Percentiles rank a stretch among this genome's conserved stretches.
phyloP scores from a whole-genome alignment of 2,329 filamentous ascomycete species.

The Berkeleyomyces rouxiae region DNA sequence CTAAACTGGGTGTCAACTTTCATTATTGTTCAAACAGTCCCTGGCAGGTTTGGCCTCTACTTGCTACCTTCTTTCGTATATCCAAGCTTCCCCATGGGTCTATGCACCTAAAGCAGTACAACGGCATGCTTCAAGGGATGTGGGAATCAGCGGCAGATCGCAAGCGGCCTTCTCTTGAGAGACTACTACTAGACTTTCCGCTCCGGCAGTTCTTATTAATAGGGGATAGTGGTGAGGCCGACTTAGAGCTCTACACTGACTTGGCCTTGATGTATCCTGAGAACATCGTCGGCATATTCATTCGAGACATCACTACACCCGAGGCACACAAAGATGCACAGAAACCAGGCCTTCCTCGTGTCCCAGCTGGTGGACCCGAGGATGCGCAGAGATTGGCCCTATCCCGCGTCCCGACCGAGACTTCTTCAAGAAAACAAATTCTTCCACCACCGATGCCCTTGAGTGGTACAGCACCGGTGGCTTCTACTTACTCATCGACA shows the following conservation, averaged over 20 bases:
- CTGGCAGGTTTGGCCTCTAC: conserved; percentile 87
- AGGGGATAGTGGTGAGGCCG: conserved; percentile 90
- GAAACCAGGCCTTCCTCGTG: neutral
- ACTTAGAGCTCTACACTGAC: conserved; percentile 93
- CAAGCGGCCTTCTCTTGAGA: conserved; percentile 76
- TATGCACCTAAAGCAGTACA: conserved; percentile 90
- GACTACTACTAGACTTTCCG: conserved; percentile 77
- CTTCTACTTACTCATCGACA: neutral
- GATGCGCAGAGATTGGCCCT: conserved; percentile 14
- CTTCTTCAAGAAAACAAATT: neutral
- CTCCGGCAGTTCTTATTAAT: conserved; percentile 74
- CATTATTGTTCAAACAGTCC: conserved; percentile 99
- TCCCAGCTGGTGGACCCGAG: conserved; percentile 34
- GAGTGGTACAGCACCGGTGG: neutral
- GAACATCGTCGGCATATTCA: conserved; percentile 74
- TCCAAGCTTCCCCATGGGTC: conserved; percentile 74
- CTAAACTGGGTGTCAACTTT: conserved; percentile 65
- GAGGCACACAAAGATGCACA: conserved; percentile 26
- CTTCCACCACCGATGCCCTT: neutral
- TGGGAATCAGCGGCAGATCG: conserved; percentile 94
- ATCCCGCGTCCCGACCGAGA: neutral
- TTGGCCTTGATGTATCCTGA: conserved; percentile 72
- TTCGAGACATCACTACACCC: conserved; percentile 82
- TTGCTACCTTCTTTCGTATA: conserved; percentile 68
- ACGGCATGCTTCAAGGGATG: conserved; percentile 91